phyloP scores from a whole-genome alignment of 768 basidiomycete species.

The Amanita rubescens region DNA sequence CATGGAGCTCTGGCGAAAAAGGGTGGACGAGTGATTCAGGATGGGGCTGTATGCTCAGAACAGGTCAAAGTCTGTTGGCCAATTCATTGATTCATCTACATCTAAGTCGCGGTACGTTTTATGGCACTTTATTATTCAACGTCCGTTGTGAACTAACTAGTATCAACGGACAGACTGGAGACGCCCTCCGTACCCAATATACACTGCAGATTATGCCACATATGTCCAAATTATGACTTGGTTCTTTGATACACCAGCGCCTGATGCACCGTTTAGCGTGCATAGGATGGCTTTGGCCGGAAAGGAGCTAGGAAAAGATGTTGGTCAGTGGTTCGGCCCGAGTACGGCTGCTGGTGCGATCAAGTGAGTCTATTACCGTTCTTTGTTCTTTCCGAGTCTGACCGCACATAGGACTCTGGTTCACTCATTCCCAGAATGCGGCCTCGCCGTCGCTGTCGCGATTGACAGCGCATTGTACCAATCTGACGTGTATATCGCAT shows the following conservation, averaged over 20 bases:
- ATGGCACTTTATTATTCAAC: slow-evolving; percentile 8
- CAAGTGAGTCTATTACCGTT: slow-evolving; percentile 47
- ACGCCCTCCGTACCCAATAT: slow-evolving; percentile 53
- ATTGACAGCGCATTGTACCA: slow-evolving; percentile 79
- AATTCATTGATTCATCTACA: slow-evolving; percentile 46
- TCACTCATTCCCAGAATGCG: slow-evolving; percentile 70
- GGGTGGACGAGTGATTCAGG: slow-evolving; percentile 46
- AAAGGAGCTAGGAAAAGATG: slow-evolving; percentile 89
- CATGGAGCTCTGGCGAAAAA: slow-evolving; percentile 60
- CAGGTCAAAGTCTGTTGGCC: slow-evolving; percentile 29
- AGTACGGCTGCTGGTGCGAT: slow-evolving; percentile 97
- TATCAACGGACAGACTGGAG: slow-evolving; percentile 66
- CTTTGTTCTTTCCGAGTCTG: not conserved
- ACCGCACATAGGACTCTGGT: slow-evolving; percentile 54
- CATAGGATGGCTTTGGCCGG: slow-evolving; percentile 95
- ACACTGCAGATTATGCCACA: slow-evolving; percentile 63
- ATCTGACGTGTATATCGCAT: slow-evolving; percentile 80
- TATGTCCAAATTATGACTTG: slow-evolving; percentile 91
- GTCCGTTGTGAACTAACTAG: not conserved
- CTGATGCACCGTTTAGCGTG: slow-evolving; percentile 85
- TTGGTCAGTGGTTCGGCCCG: slow-evolving; percentile 98
- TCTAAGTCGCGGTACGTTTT: slow-evolving; percentile 43
- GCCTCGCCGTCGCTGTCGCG: slow-evolving; percentile 76
- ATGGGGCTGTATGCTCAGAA: slow-evolving; percentile 33
- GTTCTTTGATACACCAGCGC: slow-evolving; percentile 88